These are phyloP conservation scores for Paracorniculantispora psalliotae DNA, from an alignment of 2,329 filamentous ascomycete genomes.

Conservation along the genomic window DNA sequence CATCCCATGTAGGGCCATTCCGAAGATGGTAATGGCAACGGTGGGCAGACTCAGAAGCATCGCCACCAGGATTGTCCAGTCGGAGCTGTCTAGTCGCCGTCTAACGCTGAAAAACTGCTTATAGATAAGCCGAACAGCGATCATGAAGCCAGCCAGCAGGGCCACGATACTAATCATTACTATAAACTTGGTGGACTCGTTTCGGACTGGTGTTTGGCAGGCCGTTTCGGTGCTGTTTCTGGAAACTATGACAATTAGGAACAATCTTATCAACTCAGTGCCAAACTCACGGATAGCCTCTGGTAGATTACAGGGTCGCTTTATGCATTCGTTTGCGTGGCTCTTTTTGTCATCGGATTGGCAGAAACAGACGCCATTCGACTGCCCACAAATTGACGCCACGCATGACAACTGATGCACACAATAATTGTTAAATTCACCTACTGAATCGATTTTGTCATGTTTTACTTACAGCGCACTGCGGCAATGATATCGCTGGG, in stretches of 20 bases:
- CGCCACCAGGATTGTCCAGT: conserved; percentile 28
- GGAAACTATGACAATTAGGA: background rate
- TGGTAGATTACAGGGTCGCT: background rate
- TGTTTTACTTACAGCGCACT: background rate
- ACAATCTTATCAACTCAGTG: background rate
- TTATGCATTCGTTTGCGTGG: background rate
- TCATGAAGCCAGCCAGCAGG: conserved; percentile 23
- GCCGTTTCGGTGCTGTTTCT: background rate
- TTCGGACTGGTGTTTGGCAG: background rate
- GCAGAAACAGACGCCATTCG: background rate
- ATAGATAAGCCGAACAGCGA: conserved; percentile 32
- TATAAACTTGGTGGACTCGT: background rate
- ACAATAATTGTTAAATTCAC: background rate
- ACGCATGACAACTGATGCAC: background rate
- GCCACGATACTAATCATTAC: background rate
- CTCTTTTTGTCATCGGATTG: background rate
- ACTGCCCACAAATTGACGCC: background rate
- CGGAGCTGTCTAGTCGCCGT: conserved; percentile 29
- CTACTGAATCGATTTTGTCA: background rate
- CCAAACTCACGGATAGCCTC: background rate
- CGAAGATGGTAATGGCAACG: conserved; percentile 25
- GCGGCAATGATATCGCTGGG: background rate
- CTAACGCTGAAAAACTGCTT: conserved; percentile 29
- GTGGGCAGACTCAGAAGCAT: conserved; percentile 24
- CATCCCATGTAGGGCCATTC: conserved; percentile 31